Evolutionary conservation across 2,329 filamentous ascomycete species (phyloP).

Genomic region (Colletotrichum musae): DNA sequence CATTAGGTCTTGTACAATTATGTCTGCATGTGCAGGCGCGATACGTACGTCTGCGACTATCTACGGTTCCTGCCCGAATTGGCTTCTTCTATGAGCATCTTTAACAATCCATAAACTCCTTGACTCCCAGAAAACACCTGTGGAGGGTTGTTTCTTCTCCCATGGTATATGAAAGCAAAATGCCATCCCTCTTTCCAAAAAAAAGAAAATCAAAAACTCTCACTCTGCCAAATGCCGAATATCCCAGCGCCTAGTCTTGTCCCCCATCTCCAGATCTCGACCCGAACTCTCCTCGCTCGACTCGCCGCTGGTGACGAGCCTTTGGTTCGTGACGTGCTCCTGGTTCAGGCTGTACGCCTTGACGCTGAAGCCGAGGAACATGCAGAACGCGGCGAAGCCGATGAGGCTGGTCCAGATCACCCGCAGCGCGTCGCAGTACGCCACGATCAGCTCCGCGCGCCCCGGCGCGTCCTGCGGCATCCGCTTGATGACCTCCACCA

Average conservation of each 20-base stretch:
- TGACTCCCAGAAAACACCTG: not conserved
- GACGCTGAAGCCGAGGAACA: slow-evolving; percentile 51
- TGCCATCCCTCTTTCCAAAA: not conserved
- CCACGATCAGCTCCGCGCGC: slow-evolving; percentile 46
- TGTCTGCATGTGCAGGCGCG: too few species aligned
- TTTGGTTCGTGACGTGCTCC: slow-evolving; percentile 50
- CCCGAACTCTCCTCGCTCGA: slow-evolving; percentile 5
- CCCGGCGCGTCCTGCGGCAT: slow-evolving; percentile 53
- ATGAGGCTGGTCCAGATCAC: slow-evolving; percentile 52
- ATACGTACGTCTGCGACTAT: too few species aligned
- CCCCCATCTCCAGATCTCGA: slow-evolving; percentile 17
- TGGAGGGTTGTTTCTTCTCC: not conserved
- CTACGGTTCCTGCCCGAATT: too few species aligned
- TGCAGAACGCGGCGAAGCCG: slow-evolving; percentile 47
- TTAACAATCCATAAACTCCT: not conserved
- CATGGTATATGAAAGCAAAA: too few species aligned
- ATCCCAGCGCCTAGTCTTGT: not conserved
- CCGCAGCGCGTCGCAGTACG: slow-evolving; percentile 51
- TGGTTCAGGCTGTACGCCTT: slow-evolving; percentile 50
- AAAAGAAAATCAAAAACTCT: too few species aligned
- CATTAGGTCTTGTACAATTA: too few species aligned
- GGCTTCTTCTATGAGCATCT: too few species aligned
- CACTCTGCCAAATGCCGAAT: too few species aligned
- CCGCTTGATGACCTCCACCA: slow-evolving; percentile 70
- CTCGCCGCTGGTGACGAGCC: slow-evolving; percentile 42